Base-by-base conservation (phyloP, 371 early-diverging fungal genomes). In the Lichtheimia ornata region DNA sequence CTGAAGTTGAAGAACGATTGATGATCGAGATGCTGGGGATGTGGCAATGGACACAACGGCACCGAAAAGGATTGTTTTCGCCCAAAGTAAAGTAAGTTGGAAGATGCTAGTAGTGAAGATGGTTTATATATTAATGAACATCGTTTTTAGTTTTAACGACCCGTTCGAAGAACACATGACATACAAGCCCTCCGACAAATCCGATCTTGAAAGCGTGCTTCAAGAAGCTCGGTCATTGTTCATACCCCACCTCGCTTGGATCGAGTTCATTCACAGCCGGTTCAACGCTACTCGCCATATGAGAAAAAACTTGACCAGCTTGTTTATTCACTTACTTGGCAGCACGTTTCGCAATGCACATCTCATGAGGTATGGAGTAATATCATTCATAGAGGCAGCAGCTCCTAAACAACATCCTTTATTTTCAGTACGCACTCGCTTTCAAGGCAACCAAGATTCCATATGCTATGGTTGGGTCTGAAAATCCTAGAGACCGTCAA, bases 121-220 rank as follows among this genome's bases (percentile, higher is more conserved):
- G 47, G 47, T 5, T 18, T 3, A 43, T n/a, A 13, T 45, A 13
- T 47, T 47, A 47, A 4, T 5, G 47, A 47, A 17, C 17, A 18
- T 20, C 22, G 0, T 22, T 20, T 56, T 20, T 56, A 84, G 88
- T 59, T 74, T 86, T 7, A 80, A 81, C 43, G 87, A 91, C 67
- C 96, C 97, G 3, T 97, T 97, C 76, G 86, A 85, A 7, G 84
- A 81, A 58, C 88, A 86, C 57, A 95, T 97, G 94, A 90, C 91
- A 7, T 96, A 97, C 69, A 84, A 91, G 3, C 94, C 97, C 1
- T 91, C 97, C 2, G 89, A 91, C 59, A 91, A 90, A 67, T 80
- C 87, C 13, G 80, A 83, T 1, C 82, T 89, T 24, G 81, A 88
- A 22, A 79, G 79, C n/a, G 88, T 75, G 11, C 79, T 85, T 49